phyloP scores from a whole-genome alignment of 371 early-diverging fungal species.

The Mucor indicus region DNA sequence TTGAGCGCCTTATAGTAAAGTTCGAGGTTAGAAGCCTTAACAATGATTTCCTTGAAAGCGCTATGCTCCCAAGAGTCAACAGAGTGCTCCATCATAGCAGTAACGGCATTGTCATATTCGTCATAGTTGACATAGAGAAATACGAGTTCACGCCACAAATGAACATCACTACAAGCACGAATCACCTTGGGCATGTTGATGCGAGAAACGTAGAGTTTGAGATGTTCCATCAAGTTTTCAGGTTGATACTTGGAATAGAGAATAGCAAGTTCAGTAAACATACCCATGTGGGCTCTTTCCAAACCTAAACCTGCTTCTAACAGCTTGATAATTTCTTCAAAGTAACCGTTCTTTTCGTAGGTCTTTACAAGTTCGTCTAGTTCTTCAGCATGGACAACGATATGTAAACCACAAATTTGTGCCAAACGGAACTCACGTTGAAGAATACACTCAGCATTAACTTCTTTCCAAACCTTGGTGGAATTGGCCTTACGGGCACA shows the following conservation, averaged over 20 bases:
- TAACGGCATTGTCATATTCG: slow-evolving; percentile 95
- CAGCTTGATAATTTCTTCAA: slow-evolving; percentile 86
- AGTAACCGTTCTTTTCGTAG: slow-evolving; percentile 86
- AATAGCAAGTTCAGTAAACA: slow-evolving; percentile 97
- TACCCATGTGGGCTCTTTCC: slow-evolving; percentile 98
- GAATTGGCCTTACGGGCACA: slow-evolving; percentile 97
- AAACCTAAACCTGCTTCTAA: slow-evolving; percentile 91
- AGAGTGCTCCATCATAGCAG: slow-evolving; percentile 92
- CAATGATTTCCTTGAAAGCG: slow-evolving; percentile 92
- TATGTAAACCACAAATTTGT: slow-evolving; percentile 94
- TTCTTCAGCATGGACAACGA: slow-evolving; percentile 97
- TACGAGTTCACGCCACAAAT: slow-evolving; percentile 95
- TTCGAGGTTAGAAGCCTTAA: slow-evolving; percentile 95
- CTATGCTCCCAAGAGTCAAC: slow-evolving; percentile 94
- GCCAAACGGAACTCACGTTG: slow-evolving; percentile 94
- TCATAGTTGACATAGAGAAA: slow-evolving; percentile 97
- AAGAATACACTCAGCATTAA: slow-evolving; percentile 91
- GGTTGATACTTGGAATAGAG: slow-evolving; percentile 94
- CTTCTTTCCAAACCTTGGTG: slow-evolving; percentile 97
- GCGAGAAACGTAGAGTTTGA: slow-evolving; percentile 92
- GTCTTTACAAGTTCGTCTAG: slow-evolving; percentile 80
- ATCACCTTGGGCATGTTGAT: slow-evolving; percentile 99
- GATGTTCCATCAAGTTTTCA: slow-evolving; percentile 93
- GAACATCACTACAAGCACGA: slow-evolving; percentile 86
- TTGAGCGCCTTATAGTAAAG: slow-evolving; percentile 95